phyloP scores from a whole-genome alignment of 352 stramenopile genomes.

The Phytopythium ostracodes region DNA sequence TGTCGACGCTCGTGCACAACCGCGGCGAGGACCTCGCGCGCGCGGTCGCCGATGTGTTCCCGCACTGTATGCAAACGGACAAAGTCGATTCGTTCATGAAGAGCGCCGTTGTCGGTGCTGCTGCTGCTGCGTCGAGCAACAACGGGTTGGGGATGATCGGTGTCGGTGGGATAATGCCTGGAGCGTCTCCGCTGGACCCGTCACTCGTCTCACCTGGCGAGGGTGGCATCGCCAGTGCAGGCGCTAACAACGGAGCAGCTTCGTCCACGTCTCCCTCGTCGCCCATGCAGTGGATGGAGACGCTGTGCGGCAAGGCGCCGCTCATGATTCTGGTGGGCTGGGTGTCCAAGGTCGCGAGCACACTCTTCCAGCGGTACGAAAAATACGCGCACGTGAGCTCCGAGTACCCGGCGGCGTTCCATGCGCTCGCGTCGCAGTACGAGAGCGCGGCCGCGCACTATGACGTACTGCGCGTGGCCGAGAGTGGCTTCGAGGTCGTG shows the following conservation, averaged over 20 bases:
- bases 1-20: conserved; percentile 65
- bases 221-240: not conserved
- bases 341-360: conserved; percentile 76
- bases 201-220: not conserved
- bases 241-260: not conserved
- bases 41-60: conserved; percentile 39
- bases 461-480: conserved; percentile 62
- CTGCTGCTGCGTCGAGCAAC: too few species aligned
- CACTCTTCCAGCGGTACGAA: conserved; percentile 68
- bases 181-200: not conserved
- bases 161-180: not conserved
- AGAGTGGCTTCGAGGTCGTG: conserved; percentile 77
- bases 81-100: conserved; percentile 55
- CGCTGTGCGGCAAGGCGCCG: conserved; percentile 54
- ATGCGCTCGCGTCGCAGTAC: conserved; percentile 58
- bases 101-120: conserved; percentile 6
- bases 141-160: not conserved
- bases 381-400: conserved; percentile 69
- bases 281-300: conserved; percentile 63
- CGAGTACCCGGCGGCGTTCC: conserved; percentile 74
- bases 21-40: conserved; percentile 48
- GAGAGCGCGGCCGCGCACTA: conserved; percentile 50
- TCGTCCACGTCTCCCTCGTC: conserved; percentile 18
- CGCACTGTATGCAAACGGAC: conserved; percentile 50
- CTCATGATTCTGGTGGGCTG: conserved; percentile 79